These are phyloP conservation scores for Verticillium longisporum DNA, from an alignment of 2,329 filamentous ascomycete species.

Conservation along the genomic window DNA sequence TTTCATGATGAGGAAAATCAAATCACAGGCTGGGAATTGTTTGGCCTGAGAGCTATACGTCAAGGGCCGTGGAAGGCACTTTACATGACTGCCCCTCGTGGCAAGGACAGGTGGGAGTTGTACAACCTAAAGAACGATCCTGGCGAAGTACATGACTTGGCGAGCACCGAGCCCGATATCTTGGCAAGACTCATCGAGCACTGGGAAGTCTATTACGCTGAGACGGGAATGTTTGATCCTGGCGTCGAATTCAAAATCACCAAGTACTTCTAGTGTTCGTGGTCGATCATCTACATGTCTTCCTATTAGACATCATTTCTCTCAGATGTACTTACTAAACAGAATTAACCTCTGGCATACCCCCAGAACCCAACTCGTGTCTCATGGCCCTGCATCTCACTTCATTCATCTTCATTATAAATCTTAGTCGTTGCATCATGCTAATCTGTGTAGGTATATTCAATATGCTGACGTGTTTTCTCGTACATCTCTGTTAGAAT, in stretches of 20 bases:
- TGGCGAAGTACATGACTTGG: conserved; percentile 41
- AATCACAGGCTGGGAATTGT: conserved; percentile 49
- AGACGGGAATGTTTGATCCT: background rate
- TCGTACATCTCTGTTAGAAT: background rate
- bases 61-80: conserved; percentile 52
- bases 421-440: too few species aligned
- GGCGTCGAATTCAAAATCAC: background rate
- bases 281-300: too few species aligned
- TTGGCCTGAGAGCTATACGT: conserved; percentile 42
- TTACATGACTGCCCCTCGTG: conserved; percentile 44
- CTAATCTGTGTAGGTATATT: background rate
- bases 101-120: conserved; percentile 47
- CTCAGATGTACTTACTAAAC: too few species aligned
- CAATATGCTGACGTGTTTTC: background rate
- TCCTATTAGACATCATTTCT: too few species aligned
- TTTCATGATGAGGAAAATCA: conserved; percentile 41
- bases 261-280: background rate
- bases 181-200: conserved; percentile 40
- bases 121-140: conserved; percentile 46
- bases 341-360: too few species aligned
- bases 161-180: conserved; percentile 30
- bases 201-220: conserved; percentile 45
- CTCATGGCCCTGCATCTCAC: too few species aligned
- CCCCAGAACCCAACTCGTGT: too few species aligned
- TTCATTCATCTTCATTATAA: too few species aligned